Base-by-base conservation (phyloP, 2,329 filamentous ascomycete species). In the Cladosporium velox region DNA sequence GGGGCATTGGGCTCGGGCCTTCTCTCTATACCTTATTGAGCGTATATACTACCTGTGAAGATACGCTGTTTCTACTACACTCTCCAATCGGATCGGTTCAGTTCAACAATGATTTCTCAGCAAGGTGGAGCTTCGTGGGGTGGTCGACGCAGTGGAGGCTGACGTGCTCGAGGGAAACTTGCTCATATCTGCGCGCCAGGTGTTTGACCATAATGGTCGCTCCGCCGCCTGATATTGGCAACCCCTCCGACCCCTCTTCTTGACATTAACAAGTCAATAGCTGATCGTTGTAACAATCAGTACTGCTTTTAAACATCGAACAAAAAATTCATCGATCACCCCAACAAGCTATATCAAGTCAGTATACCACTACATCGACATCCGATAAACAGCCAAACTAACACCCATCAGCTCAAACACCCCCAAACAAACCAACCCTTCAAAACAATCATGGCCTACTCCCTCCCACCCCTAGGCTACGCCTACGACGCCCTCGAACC, bases 401-500 rank as follows among this genome's bases (percentile, higher is more conserved):
- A 24, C 51, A 57, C 32, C 3, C 28, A 34, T 32, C 52, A 55
- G 49, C 26, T 18, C n/a, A n/a, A 35, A 24, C 47, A 30, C 3
- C 60, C 8, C 30, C 21, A 44, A 41, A 32, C 28, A 41, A 30
- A 63, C 24, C 57, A 58, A 30, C 47, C 59, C 66, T 66, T 57
- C 44, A 15, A 68, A 49, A 69, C 72, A 69, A 59, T 12, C 26
- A 64, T 64, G 61, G 51, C 73, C 34, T 76, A 74, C 70, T 71
- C 72, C 15, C 70, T 76, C 2, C 74, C 74, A 12, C 68, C 68
- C 26, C 70, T 76, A 21, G 69, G 69, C 67, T 75, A 76, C 66
- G 64, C 32, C 52, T 76, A 74, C 69, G 72, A 90, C 87, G 89
- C 89, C 38, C 82, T 91, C 59, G 89, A 91, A 77, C 89, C 89